phyloP scores from a whole-genome alignment of 164 flowering plant genomes.

The Vitis amurensis region DNA sequence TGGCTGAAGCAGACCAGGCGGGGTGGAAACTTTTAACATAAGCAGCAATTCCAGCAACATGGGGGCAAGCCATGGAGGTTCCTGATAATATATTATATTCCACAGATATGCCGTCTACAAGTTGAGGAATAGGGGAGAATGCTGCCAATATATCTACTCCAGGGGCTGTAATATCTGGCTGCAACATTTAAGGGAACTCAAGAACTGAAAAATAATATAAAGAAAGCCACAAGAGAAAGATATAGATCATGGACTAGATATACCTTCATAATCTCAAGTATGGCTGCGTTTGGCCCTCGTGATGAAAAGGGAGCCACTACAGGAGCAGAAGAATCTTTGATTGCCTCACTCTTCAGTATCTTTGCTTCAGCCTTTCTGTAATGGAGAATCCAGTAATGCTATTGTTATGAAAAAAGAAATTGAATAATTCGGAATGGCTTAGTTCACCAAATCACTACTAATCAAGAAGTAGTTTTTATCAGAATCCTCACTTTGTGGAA shows the following conservation, averaged over 20 bases:
- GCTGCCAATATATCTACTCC: constrained; percentile 26
- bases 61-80: constrained; percentile 39
- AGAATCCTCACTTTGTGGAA: constrained; percentile 16
- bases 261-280: constrained; percentile 39
- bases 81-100: constrained; percentile 26
- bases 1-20: constrained; percentile 33
- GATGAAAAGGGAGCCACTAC: constrained; percentile 34
- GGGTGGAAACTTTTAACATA: constrained; percentile 31
- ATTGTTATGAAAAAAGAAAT: not conserved
- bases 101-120: not conserved
- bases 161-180: constrained; percentile 25
- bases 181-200: not conserved
- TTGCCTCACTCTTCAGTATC: constrained; percentile 16
- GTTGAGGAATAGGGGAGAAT: constrained; percentile 1
- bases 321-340: constrained; percentile 21
- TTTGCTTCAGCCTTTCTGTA: constrained; percentile 16
- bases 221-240: not conserved
- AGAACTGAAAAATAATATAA: not conserved
- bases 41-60: constrained; percentile 30
- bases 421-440: not conserved
- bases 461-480: not conserved
- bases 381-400: not conserved
- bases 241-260: no score
- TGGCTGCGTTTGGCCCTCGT: constrained; percentile 28
- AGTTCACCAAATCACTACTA: no score